Percentiles rank a stretch among this genome's conserved stretches.
phyloP scores from a whole-genome alignment of 208 protist genomes.

The Leishmania mexicana region DNA sequence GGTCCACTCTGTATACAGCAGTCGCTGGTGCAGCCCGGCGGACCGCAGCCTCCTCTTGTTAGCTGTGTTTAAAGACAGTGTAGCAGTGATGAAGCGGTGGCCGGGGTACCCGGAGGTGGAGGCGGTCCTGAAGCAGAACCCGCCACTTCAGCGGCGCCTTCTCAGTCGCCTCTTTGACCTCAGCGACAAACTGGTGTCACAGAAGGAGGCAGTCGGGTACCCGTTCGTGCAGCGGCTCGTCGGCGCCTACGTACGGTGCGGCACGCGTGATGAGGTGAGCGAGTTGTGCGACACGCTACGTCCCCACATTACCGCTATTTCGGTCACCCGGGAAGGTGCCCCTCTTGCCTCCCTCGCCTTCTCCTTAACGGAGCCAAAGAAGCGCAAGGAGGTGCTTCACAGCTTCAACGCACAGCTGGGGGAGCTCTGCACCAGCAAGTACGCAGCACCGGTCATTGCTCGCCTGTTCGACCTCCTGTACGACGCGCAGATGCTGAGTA shows the following conservation, averaged over 20 bases:
- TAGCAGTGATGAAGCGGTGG: constrained; percentile 88
- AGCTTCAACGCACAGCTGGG: constrained; percentile 68
- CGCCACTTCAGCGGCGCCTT: constrained; percentile 71
- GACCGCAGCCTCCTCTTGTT: constrained; percentile 82
- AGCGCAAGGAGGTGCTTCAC: constrained; percentile 83
- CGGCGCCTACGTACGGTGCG: constrained; percentile 64
- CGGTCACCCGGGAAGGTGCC: constrained; percentile 71
- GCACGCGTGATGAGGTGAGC: constrained; percentile 80
- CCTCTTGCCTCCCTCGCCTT: constrained; percentile 83
- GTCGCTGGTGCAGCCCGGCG: constrained; percentile 63
- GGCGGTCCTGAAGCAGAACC: constrained; percentile 62
- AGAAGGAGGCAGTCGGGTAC: constrained; percentile 83
- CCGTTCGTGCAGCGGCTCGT: constrained; percentile 89
- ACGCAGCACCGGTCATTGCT: constrained; percentile 83
- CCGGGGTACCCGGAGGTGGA: constrained; percentile 82
- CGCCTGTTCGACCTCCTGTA: constrained; percentile 90
- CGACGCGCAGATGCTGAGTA: constrained; percentile 81
- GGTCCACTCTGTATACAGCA: constrained; percentile 84
- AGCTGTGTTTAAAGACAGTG: constrained; percentile 84
- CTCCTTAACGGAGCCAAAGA: constrained; percentile 77
- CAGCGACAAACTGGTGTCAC: constrained; percentile 87
- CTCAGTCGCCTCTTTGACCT: constrained; percentile 85
- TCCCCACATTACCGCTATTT: constrained; percentile 70
- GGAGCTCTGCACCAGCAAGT: constrained; percentile 77
- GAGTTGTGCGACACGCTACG: constrained; percentile 88